Base-by-base conservation (phyloP, 208 protist genomes). In the Strigomonas galati region DNA sequence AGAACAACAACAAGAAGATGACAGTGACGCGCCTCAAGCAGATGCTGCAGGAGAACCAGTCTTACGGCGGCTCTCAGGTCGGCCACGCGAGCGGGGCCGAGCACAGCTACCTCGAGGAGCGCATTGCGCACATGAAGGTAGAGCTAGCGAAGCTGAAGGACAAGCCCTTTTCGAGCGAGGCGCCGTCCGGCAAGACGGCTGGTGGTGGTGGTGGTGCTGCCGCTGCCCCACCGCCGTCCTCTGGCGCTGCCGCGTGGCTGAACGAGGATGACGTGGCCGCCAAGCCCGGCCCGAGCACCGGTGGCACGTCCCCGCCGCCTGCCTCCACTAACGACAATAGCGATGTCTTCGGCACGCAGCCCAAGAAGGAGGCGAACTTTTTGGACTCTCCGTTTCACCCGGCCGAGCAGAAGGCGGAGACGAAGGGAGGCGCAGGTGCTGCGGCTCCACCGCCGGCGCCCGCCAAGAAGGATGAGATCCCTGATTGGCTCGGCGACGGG, bases 51-150 rank as follows among this genome's bases (percentile, higher is more conserved):
- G 24, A 59, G 54, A 59, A 59, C 14, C 54, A 74, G 21, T 14
- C 64, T 15, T 71, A 65, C 26, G 24, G 54, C 1, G 60, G 15
- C 9, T 52, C 15, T 0, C 28, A 65, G 26, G 35, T 23, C 35
- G 35, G n/a, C 21, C 32, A 30, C 14, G 7, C 27, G 12, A 67
- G 21, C 52, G 76, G 84, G 17, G 78, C 71, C 0, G 84, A 91
- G 68, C 63, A 71, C 21, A 72, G 80, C 62, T 79, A 82, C 68
- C 72, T 91, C 54, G 27, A 64, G 23, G 65, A 71, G 56, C 71
- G 81, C 61, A 79, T 91, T 27, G 61, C 62, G 17, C 67, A 78
- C 54, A 81, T 91, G 79, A 64, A 62, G 24, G 48, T 51, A 0
- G 69, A 84, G 57, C 40, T 91, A 15, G 44, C 61, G 28, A 27